Evolutionary conservation across 192 early-diverging fungal species (phyloP).

Genomic region (Dissophora ornata): DNA sequence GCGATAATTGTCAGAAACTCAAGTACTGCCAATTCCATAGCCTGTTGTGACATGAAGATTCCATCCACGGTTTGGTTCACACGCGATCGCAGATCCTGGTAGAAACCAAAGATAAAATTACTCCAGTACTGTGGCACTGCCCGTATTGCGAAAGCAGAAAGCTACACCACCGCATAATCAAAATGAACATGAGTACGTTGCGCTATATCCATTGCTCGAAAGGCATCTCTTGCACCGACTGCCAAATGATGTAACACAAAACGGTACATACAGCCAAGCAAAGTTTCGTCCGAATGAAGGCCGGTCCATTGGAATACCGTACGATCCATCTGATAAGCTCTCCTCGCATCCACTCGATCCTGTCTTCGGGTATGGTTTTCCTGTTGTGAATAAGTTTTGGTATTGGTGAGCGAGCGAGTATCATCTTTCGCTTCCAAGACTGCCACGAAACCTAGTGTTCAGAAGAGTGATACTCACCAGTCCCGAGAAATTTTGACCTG

Average conservation of each 20-base stretch:
- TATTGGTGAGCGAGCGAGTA: slow-evolving; percentile 15
- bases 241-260: background rate
- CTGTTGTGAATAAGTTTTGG: no score
- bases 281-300: slow-evolving; percentile 63
- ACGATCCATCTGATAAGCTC: slow-evolving; percentile 62
- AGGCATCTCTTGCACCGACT: background rate
- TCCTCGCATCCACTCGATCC: slow-evolving; percentile 62
- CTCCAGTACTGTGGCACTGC: slow-evolving; percentile 62
- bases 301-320: slow-evolving; percentile 56
- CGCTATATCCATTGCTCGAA: no score
- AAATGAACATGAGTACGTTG: background rate
- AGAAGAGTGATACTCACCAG: slow-evolving; percentile 55
- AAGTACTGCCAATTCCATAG: slow-evolving; percentile 53
- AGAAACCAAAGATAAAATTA: slow-evolving; percentile 59
- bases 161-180: slow-evolving; percentile 34
- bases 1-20: slow-evolving; percentile 67
- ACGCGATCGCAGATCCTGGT: slow-evolving; percentile 50
- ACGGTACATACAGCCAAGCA: slow-evolving; percentile 69
- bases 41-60: slow-evolving; percentile 13
- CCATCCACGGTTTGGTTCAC: slow-evolving; percentile 41
- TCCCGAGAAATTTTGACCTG: slow-evolving; percentile 68
- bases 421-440: background rate
- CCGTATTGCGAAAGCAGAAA: slow-evolving; percentile 61
- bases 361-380: slow-evolving; percentile 62
- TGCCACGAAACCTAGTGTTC: no score